Evolutionary conservation across 768 basidiomycete species (phyloP), one percentile per base, ranked within the genome.

Genomic region (Russula dissimulans): DNA sequence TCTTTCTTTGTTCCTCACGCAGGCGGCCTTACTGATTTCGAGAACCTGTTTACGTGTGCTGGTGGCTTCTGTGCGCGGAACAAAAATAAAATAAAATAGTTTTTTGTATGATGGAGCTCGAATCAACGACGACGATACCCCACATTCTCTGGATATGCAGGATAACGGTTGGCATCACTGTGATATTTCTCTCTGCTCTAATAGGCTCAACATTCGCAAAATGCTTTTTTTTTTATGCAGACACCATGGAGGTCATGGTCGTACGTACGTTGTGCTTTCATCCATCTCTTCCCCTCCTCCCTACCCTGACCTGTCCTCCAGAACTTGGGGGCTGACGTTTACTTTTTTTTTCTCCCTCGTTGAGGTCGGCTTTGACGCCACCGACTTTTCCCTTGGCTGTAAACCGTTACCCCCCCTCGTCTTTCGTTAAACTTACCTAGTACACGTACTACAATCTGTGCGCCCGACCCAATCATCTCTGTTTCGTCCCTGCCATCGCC

Each of bases 201-300:
- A 32, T 22, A 11, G 22, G 22, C 22, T 26, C 22, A 26, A 26
- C 22, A 26, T 26, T 26, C 22, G 22, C 22, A 26, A 26, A 26
- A 26, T 18, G 44, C n/a, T 38, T 50, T 22, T 45, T 57, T 32
- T 41, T 41, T 15, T 15, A 4, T 14, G 52, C 17, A 85, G 94
- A 97, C 71, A 85, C 91, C 6, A 93, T 97, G 73, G 94, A 97
- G 79, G 94, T 95, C 63, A 91, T 94, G 87, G 89, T 95, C 61
- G 92, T 95, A 77, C 93, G 92, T 95, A 76, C 65, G 85, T 80
- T n/a, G 12, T 54, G n/a, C 67, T 54, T 58, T 54, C 22, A 26
- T 26, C 22, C 22, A 54, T 62, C 65, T 34, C 62, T 51, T 7
- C 18, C 46, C 17, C 32, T n/a, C n/a, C 34, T 10, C 39, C 6